Evolutionary conservation across 805 yeast genomes (phyloP).

Genomic region (Yamadazyma insecticola): DNA sequence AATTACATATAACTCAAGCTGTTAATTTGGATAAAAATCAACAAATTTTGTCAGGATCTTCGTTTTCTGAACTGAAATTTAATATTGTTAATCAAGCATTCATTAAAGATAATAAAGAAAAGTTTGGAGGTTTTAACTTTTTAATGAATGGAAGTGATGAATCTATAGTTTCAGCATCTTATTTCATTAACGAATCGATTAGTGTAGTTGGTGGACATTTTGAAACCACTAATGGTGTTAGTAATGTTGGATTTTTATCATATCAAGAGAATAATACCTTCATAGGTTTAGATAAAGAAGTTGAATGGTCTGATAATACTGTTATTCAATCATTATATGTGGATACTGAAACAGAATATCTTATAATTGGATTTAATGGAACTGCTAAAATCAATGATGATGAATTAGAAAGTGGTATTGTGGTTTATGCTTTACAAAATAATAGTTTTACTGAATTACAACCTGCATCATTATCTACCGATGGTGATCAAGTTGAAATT

Average conservation of each 20-base stretch:
- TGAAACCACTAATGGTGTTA: slow-evolving; percentile 17
- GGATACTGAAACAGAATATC: slow-evolving; percentile 23
- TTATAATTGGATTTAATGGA: slow-evolving; percentile 48
- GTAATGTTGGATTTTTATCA: slow-evolving; percentile 28
- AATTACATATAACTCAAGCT: slow-evolving; percentile 27
- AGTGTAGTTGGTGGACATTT: slow-evolving; percentile 62
- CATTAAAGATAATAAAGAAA: slow-evolving; percentile 4
- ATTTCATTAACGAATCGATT: slow-evolving; percentile 44
- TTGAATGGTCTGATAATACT: slow-evolving; percentile 22
- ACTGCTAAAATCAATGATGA: slow-evolving; percentile 17
- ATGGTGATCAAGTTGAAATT: slow-evolving; percentile 29
- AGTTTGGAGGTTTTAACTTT: slow-evolving; percentile 19
- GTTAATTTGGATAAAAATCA: slow-evolving; percentile 17
- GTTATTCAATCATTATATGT: slow-evolving; percentile 30
- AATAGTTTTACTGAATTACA: slow-evolving; percentile 40
- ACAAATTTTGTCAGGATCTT: slow-evolving; percentile 32
- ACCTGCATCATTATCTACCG: slow-evolving; percentile 44
- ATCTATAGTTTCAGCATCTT: slow-evolving; percentile 17
- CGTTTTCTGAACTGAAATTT: slow-evolving; percentile 31
- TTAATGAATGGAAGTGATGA: slow-evolving; percentile 14
- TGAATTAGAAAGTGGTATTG: slow-evolving; percentile 37
- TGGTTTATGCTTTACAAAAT: slow-evolving; percentile 47
- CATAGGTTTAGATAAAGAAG: slow-evolving; percentile 16
- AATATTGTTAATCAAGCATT: slow-evolving; percentile 22
- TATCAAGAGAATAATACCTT: slow-evolving; percentile 14